Conservation (phyloP, 805 yeast species). For the Kazachstania martiniae region DNA sequence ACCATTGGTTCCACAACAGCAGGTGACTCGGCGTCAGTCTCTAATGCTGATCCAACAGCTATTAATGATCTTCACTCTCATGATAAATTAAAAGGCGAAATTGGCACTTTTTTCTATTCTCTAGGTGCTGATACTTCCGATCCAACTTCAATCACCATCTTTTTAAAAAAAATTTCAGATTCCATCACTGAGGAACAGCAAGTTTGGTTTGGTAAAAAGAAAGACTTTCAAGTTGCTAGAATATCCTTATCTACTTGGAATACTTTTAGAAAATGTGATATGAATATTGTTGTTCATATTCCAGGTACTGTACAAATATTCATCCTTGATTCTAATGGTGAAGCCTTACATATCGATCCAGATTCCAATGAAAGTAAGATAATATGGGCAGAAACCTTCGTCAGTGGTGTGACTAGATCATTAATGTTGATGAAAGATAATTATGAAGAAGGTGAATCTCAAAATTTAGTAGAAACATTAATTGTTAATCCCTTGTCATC, state of each 20-base stretch:
- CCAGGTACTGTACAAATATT: constrained; percentile 63
- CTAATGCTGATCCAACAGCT: constrained; percentile 11
- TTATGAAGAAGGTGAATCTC: constrained; percentile 60
- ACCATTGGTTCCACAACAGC: constrained; percentile 4
- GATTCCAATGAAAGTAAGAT: constrained; percentile 40
- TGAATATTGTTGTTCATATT: constrained; percentile 59
- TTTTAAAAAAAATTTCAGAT: constrained; percentile 55
- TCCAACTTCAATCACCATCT: constrained; percentile 70
- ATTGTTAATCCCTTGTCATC: constrained; percentile 61
- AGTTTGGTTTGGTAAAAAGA: constrained; percentile 71
- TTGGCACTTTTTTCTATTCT: constrained; percentile 66
- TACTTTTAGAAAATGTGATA: constrained; percentile 50
- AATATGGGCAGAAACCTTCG: constrained; percentile 45
- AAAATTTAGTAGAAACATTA: constrained; percentile 71
- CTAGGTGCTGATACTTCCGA: constrained; percentile 70
- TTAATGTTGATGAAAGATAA: constrained; percentile 32
- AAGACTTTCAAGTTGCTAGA: constrained; percentile 58
- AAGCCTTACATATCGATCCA: constrained; percentile 16
- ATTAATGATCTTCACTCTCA: constrained; percentile 18
- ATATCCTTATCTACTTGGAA: constrained; percentile 61
- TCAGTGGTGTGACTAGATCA: constrained; percentile 62
- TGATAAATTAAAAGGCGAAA: constrained; percentile 35
- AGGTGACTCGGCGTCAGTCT: constrained; percentile 5
- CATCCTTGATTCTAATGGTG: constrained; percentile 23
- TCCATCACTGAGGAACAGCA: constrained; percentile 53